phyloP scores from a whole-genome alignment of 1,139 yeast genomes.

The Nakaseomyces delphensis region DNA sequence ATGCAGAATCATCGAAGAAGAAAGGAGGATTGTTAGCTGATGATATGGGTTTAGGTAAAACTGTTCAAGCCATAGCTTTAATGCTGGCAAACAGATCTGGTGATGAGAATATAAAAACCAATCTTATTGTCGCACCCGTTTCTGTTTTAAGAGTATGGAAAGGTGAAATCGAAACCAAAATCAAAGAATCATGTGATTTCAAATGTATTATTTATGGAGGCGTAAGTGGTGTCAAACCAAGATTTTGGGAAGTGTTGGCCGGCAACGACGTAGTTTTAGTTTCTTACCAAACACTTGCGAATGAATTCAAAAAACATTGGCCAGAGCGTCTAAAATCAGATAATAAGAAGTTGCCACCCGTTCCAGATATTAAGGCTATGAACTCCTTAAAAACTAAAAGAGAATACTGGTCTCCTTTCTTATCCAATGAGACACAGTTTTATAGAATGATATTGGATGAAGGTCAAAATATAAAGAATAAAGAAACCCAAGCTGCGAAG shows the following conservation, averaged over 20 bases:
- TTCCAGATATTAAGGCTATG: slow-evolving; percentile 36
- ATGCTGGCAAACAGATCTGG: slow-evolving; percentile 48
- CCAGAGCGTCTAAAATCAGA: slow-evolving; percentile 18
- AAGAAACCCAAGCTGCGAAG: slow-evolving; percentile 53
- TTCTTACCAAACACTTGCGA: slow-evolving; percentile 63
- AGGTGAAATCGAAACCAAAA: slow-evolving; percentile 57
- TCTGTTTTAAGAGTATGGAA: slow-evolving; percentile 80
- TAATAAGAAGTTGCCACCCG: slow-evolving; percentile 26
- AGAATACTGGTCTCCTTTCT: slow-evolving; percentile 60
- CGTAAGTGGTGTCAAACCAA: slow-evolving; percentile 35
- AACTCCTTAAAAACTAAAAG: slow-evolving; percentile 28
- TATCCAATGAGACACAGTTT: slow-evolving; percentile 43
- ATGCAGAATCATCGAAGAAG: slow-evolving; percentile 51
- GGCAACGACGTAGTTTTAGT: slow-evolving; percentile 67
- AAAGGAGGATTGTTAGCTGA: slow-evolving; percentile 84
- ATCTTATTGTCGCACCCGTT: slow-evolving; percentile 78
- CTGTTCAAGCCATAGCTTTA: slow-evolving; percentile 70
- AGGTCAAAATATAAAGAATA: slow-evolving; percentile 82
- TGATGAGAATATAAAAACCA: slow-evolving; percentile 40
- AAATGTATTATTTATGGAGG: slow-evolving; percentile 58
- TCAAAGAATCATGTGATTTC: slow-evolving; percentile 42
- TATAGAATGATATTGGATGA: slow-evolving; percentile 78
- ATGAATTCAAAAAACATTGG: slow-evolving; percentile 59
- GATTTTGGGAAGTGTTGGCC: slow-evolving; percentile 40
- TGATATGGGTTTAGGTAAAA: slow-evolving; percentile 93